Percentiles rank a stretch among this genome's conserved stretches.
Evolutionary conservation across 129 eudicot species (phyloP).

Genomic region (Kitagawia praeruptora): DNA sequence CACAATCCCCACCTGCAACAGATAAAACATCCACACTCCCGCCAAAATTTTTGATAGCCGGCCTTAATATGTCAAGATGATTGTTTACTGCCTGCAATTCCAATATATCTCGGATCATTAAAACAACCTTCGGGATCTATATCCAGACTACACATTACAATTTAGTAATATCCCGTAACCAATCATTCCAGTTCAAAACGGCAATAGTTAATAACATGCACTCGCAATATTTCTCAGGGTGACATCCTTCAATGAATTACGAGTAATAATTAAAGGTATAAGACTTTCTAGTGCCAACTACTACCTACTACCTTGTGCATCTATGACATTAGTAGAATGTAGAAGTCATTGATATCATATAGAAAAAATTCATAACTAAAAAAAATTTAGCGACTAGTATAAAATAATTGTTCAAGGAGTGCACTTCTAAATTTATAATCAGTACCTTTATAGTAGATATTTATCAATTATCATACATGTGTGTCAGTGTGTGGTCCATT

Average conservation of each 20-base stretch:
- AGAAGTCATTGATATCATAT: background rate
- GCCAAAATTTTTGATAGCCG: conserved; percentile 85
- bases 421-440: background rate
- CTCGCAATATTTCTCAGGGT: background rate
- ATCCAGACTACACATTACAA: background rate
- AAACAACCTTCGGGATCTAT: background rate
- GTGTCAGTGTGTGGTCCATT: background rate
- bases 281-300: background rate
- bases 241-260: background rate
- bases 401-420: background rate
- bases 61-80: conserved; percentile 81
- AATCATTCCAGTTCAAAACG: background rate
- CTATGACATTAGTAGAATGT: background rate
- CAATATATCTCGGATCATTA: background rate
- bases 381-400: background rate
- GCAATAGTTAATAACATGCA: background rate
- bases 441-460: background rate
- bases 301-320: background rate
- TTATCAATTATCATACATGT: background rate
- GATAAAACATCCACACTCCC: conserved; percentile 63
- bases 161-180: background rate
- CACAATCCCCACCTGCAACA: conserved; percentile 56
- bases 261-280: background rate
- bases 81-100: conserved; percentile 62
- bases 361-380: background rate